These are phyloP conservation scores for Naganishia sp. DNA, from an alignment of 1,284 basidiomycete species.

Conservation along the genomic window DNA sequence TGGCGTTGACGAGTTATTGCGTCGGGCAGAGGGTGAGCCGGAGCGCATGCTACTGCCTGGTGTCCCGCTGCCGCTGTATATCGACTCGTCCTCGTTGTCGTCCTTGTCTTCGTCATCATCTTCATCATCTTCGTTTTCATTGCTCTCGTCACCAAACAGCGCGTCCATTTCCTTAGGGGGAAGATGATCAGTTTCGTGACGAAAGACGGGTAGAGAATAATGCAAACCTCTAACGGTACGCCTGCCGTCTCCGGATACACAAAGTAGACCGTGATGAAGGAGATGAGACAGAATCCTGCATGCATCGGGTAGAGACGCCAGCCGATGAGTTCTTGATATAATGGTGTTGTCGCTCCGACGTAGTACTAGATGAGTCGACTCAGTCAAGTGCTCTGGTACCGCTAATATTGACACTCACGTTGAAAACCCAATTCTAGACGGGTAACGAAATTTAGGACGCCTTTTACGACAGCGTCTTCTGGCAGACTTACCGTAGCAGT, in stretches of 20 bases:
- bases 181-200: neutral
- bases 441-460: too few species aligned
- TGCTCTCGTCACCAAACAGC: conserved; percentile 47
- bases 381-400: conserved; percentile 12
- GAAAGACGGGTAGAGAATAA: neutral
- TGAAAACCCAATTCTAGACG: conserved; percentile 71
- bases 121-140: conserved; percentile 40
- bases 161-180: conserved; percentile 58
- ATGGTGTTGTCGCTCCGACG: conserved; percentile 86
- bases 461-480: too few species aligned
- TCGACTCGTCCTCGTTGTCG: conserved; percentile 39
- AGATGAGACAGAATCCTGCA: conserved; percentile 74
- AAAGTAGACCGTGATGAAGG: conserved; percentile 30
- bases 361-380: conserved; percentile 41
- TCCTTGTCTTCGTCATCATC: conserved; percentile 43
- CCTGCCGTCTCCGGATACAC: conserved; percentile 60
- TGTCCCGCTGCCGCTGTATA: conserved; percentile 14
- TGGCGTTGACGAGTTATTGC: conserved; percentile 26
- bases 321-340: conserved; percentile 81
- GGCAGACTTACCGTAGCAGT: conserved; percentile 55
- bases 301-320: conserved; percentile 97
- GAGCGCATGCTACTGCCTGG: conserved; percentile 27
- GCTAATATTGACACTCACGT: conserved; percentile 49
- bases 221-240: conserved; percentile 43
- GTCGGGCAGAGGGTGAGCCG: conserved; percentile 5